Evolutionary conservation across 805 yeast species (phyloP).

Genomic region (Blastobotrys robertii): DNA sequence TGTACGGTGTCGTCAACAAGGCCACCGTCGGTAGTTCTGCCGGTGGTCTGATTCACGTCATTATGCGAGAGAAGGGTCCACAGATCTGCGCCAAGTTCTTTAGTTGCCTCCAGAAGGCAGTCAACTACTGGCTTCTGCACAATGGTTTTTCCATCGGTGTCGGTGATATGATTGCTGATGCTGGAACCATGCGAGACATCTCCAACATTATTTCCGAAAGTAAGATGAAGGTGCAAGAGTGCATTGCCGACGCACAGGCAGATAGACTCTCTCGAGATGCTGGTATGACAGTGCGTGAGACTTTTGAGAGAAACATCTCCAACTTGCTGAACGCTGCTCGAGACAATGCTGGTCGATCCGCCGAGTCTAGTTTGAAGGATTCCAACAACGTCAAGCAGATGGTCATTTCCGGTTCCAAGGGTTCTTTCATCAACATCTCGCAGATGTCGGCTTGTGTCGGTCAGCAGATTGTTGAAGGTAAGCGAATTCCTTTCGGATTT

Average conservation of each 20-base stretch:
- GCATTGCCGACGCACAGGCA: slow-evolving; percentile 83
- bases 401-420: slow-evolving; percentile 99
- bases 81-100: slow-evolving; percentile 79
- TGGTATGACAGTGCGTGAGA: slow-evolving; percentile 98
- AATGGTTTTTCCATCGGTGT: slow-evolving; percentile 98
- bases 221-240: slow-evolving; percentile 87
- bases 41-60: slow-evolving; percentile 96
- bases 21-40: slow-evolving; percentile 98
- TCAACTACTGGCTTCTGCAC: slow-evolving; percentile 92
- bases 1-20: slow-evolving; percentile 97
- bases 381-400: slow-evolving; percentile 95
- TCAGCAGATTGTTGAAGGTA: slow-evolving; percentile 99
- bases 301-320: slow-evolving; percentile 94
- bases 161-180: slow-evolving; percentile 98
- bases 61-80: slow-evolving; percentile 96
- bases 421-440: slow-evolving; percentile 96
- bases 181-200: slow-evolving; percentile 88
- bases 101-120: slow-evolving; percentile 89
- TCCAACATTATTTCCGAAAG: slow-evolving; percentile 91
- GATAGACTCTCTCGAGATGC: slow-evolving; percentile 89
- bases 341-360: slow-evolving; percentile 98
- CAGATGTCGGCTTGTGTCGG: slow-evolving; percentile 99
- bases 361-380: slow-evolving; percentile 92
- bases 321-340: slow-evolving; percentile 95
- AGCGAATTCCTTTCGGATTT: slow-evolving; percentile 96